Evolutionary conservation across 768 basidiomycete genomes (phyloP).

Genomic region (Lactarius sp.): DNA sequence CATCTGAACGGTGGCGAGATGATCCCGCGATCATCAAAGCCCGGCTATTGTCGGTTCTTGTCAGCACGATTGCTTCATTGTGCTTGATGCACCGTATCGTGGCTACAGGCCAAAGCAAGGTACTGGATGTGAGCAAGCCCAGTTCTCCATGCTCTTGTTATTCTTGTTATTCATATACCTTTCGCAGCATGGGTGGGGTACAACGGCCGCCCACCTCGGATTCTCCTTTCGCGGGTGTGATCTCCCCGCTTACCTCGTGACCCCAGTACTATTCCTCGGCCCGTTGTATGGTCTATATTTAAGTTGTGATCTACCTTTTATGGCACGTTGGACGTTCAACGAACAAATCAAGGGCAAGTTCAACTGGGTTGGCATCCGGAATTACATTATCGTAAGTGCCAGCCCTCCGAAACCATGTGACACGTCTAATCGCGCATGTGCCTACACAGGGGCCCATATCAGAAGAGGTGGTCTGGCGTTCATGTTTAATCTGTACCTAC

Average conservation of each 20-base stretch:
- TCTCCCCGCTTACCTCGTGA: constrained; percentile 55
- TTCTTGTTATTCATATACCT: background rate
- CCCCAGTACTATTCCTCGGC: constrained; percentile 71
- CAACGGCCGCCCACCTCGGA: constrained; percentile 17
- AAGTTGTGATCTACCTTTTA: constrained; percentile 47
- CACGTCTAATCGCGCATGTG: background rate
- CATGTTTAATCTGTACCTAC: constrained; percentile 73
- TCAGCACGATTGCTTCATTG: constrained; percentile 59
- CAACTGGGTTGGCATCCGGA: constrained; percentile 60
- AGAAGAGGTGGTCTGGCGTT: constrained; percentile 89
- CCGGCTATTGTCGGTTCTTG: constrained; percentile 60
- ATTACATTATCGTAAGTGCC: constrained; percentile 53
- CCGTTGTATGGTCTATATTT: constrained; percentile 61
- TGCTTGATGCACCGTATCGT: constrained; percentile 45
- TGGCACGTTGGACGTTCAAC: constrained; percentile 44
- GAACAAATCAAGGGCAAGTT: constrained; percentile 37
- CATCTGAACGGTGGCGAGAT: constrained; percentile 61
- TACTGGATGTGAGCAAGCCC: constrained; percentile 23
- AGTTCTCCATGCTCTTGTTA: background rate
- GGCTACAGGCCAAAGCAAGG: constrained; percentile 29
- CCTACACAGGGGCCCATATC: constrained; percentile 77
- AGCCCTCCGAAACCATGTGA: too few relatives aligned
- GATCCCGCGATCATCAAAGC: constrained; percentile 83
- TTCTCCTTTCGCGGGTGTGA: constrained; percentile 26
- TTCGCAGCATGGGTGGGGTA: constrained; percentile 26